These are phyloP conservation scores for Protomyces lactucae-debilis DNA, from an alignment of 1,139 yeast species.

Conservation along the genomic window DNA sequence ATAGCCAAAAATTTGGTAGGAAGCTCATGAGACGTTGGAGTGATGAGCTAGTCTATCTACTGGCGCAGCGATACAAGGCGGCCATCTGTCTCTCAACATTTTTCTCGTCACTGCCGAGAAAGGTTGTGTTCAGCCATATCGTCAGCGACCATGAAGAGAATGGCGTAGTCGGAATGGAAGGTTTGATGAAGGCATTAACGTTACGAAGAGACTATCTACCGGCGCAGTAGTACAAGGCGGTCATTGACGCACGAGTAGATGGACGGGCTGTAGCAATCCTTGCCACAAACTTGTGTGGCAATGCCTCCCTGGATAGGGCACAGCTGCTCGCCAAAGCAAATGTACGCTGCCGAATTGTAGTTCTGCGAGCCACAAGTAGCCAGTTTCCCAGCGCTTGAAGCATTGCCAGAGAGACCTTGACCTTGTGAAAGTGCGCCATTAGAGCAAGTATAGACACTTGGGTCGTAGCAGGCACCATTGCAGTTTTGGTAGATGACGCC, in stretches of 20 bases:
- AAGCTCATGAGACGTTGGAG: too few species aligned
- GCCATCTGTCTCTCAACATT: too few species aligned
- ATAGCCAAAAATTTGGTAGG: too few species aligned
- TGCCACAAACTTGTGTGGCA: constrained; percentile 3
- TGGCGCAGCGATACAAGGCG: too few species aligned
- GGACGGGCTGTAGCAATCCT: constrained; percentile 15
- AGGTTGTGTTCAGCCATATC: too few species aligned
- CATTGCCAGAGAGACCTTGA: background rate
- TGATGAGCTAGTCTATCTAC: too few species aligned
- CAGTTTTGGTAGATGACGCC: background rate
- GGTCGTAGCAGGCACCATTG: constrained; percentile 12
- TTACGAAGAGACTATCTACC: background rate
- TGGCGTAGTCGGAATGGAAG: too few species aligned
- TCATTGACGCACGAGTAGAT: constrained; percentile 14
- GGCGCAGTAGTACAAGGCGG: background rate
- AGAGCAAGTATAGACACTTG: background rate
- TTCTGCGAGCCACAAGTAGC: constrained; percentile 5
- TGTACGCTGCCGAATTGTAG: constrained; percentile 1
- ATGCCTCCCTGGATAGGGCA: constrained; percentile 18
- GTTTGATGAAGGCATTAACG: too few species aligned
- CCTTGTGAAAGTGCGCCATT: background rate
- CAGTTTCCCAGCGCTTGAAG: background rate
- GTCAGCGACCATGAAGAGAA: too few species aligned
- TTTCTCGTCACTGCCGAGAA: too few species aligned
- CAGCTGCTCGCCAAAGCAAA: constrained; percentile 12